phyloP scores from a whole-genome alignment of 75 land plant genomes.

The Larix kaempferi region DNA sequence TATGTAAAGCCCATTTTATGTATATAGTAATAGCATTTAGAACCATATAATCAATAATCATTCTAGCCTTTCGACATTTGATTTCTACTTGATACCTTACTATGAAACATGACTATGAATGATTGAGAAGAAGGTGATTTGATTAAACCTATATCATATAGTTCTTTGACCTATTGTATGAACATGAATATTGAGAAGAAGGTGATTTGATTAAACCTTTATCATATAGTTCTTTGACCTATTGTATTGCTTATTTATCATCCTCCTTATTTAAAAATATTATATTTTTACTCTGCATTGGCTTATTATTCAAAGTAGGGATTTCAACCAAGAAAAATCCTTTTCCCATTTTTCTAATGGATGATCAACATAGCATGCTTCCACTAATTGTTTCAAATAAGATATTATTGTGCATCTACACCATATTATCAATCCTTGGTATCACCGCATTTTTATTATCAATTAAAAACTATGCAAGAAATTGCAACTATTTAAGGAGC shows the following conservation, averaged over 20 bases:
- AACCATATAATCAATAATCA: background rate
- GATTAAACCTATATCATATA: background rate
- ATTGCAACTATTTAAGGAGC: background rate
- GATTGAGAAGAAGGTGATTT: background rate
- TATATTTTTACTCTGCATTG: background rate
- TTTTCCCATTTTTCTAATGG: too few relatives aligned
- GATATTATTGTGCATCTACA: background rate
- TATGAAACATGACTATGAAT: background rate
- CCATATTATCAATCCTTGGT: background rate
- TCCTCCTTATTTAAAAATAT: background rate
- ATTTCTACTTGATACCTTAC: background rate
- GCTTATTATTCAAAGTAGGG: background rate
- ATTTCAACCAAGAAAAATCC: too few relatives aligned
- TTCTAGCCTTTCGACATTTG: background rate
- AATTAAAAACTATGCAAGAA: background rate
- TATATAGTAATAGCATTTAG: background rate
- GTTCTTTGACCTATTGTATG: too few relatives aligned
- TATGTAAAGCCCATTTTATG: background rate
- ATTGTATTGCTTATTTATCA: background rate
- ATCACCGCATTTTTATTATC: background rate
- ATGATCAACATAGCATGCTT: too few relatives aligned
- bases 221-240: background rate
- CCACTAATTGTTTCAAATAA: too few relatives aligned
- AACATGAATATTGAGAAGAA: too few relatives aligned
- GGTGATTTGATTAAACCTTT: too few relatives aligned